Base-by-base conservation (phyloP, 805 yeast genomes). In the Saccharomycopsis fodiens region DNA sequence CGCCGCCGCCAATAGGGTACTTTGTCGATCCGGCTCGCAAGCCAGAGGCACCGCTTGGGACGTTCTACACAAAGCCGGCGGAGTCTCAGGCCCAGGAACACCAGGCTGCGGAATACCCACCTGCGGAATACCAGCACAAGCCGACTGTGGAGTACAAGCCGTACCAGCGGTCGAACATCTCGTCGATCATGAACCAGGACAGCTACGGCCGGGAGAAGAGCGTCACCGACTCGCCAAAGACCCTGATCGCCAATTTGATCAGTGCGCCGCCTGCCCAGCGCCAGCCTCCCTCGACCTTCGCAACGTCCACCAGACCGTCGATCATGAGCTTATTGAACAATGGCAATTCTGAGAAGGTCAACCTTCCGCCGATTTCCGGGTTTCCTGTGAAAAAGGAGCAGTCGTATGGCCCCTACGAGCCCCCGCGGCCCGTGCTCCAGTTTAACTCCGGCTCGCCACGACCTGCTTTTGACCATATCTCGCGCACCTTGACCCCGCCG, bases 301-400 rank as follows among this genome's bases (percentile, higher is more conserved):
- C 16, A 15, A 31, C 25, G 12, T 30, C 42, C 17, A 34, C 42
- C 13, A 40, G 35, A 29, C 45, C 47, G 3, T 39, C 47, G 19
- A 49, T 49, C 16, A 25, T 46, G 30, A 49, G 39, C 20, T 35
- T 49, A 16, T 40, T 49, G 22, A 49, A 48, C 23, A 19, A 16
- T 15, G 15, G 29, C 10, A 10, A 35, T 4, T 30, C 43, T 10
- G 34, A 13, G 35, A 41, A 44, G 19, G 49, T 45, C n/a, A 41
- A 35, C 21, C 27, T 45, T 2, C 49, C 49, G 7, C 45, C 49
- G 5, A 8, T 45, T 15, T 30, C 45, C 15, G 42, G 31, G 4
- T 40, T 45, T 13, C n/a, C 19, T 16, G 29, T 16, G 2, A 16
- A 19, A 25, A 30, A n/a, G 8, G 37, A 8, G 17, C 43, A 19